Evolutionary conservation across 2,329 filamentous ascomycete genomes (phyloP).

Genomic region (Trichoderma sp.): DNA sequence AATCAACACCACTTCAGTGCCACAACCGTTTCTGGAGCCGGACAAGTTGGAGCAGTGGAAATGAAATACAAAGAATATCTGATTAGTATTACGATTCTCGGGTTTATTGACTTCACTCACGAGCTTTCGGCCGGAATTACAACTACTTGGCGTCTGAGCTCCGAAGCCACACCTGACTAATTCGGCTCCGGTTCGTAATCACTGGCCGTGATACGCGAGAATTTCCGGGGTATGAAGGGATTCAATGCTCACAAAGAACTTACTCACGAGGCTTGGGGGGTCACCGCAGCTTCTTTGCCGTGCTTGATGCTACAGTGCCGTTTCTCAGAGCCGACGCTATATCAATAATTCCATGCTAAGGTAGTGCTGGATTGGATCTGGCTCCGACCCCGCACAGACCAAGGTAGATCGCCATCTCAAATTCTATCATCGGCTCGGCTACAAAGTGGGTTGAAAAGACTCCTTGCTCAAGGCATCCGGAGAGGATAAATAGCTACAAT

Average conservation of each 20-base stretch:
- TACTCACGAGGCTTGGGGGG: not conserved
- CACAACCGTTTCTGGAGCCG: conserved; percentile 38
- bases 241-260: not conserved
- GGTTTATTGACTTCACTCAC: not conserved
- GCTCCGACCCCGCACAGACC: conserved; percentile 11
- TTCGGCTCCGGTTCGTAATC: not conserved
- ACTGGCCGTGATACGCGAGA: not conserved
- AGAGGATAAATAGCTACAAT: not conserved
- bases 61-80: not conserved
- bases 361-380: not conserved
- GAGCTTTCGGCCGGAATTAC: not conserved
- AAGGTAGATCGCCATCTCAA: not conserved
- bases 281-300: not conserved
- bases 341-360: not conserved
- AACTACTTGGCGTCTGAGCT: not conserved
- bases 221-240: not conserved
- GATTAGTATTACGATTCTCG: not conserved
- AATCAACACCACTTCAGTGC: conserved; percentile 30
- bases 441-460: not conserved
- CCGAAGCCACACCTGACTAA: not conserved
- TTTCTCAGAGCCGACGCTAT: not conserved
- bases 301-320: not conserved
- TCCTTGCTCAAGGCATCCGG: not conserved
- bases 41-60: conserved; percentile 25
- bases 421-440: not conserved